Evolutionary conservation across 1,284 basidiomycete species (phyloP).

Genomic region (Porodaedalea pini): DNA sequence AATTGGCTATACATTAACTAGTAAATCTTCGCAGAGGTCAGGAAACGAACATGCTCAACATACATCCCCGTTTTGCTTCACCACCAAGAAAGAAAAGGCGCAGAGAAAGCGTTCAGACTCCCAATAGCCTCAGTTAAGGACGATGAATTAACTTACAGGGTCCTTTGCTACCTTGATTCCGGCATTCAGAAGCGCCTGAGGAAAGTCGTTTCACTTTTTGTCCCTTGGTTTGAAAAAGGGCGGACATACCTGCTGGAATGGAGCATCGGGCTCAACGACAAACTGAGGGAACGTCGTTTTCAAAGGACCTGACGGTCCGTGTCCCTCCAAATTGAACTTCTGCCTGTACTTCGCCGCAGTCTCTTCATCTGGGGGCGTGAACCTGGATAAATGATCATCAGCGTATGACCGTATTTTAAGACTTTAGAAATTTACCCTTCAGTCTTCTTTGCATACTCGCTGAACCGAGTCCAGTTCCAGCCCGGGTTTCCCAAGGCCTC

Average conservation of each 20-base stretch:
- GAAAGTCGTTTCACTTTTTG: conserved; percentile 10
- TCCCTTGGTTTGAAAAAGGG: not conserved
- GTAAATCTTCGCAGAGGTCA: not conserved
- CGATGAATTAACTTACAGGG: conserved; percentile 16
- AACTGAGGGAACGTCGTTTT: conserved; percentile 10
- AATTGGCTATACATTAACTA: conserved; percentile 5
- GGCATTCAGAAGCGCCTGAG: conserved; percentile 17
- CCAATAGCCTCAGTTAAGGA: not conserved
- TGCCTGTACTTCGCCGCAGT: conserved; percentile 2
- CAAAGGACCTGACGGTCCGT: conserved; percentile 13
- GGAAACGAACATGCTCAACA: not conserved
- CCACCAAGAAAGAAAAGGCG: not conserved
- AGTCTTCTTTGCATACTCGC: conserved; percentile 24
- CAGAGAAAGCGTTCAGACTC: not conserved
- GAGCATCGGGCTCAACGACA: conserved; percentile 6
- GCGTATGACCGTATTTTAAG: not conserved
- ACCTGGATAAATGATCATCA: not conserved
- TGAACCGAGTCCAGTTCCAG: conserved; percentile 29
- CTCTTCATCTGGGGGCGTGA: conserved; percentile 10
- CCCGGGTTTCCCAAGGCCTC: conserved; percentile 30
- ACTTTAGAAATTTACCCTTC: conserved; percentile 21
- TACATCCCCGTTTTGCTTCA: conserved; percentile 25
- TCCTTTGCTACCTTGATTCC: conserved; percentile 23
- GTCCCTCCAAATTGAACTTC: conserved; percentile 5
- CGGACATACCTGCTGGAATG: conserved; percentile 11